Conservation (phyloP, 768 basidiomycete species). For the Lactifluus subvellereus region DNA sequence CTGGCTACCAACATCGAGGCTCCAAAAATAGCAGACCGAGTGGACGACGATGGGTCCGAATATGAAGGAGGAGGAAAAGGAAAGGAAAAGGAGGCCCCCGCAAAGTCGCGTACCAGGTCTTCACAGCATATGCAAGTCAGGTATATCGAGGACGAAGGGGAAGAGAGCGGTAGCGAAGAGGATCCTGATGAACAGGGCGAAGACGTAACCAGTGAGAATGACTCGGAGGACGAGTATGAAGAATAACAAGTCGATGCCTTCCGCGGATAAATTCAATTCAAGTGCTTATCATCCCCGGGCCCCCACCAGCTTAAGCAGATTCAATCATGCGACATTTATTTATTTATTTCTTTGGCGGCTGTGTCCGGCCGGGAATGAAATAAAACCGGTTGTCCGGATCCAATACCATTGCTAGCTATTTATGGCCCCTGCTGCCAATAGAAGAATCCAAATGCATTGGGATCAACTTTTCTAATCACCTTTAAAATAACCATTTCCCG, state of each 20-base stretch:
- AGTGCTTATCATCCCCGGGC: neutral
- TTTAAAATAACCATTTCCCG: too few relatives aligned
- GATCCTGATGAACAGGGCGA: conserved; percentile 29
- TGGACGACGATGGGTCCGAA: conserved; percentile 44
- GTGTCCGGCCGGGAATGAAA: too few relatives aligned
- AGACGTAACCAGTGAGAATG: conserved; percentile 24
- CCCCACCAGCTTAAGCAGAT: too few relatives aligned
- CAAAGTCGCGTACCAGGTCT: conserved; percentile 8
- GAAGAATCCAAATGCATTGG: too few relatives aligned
- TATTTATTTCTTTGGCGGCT: too few relatives aligned
- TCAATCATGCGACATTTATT: too few relatives aligned
- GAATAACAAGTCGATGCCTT: conserved; percentile 18
- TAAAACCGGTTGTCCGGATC: too few relatives aligned
- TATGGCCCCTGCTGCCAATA: too few relatives aligned
- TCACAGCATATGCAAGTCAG: conserved; percentile 33
- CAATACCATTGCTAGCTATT: too few relatives aligned
- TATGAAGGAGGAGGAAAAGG: conserved; percentile 42
- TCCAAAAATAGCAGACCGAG: conserved; percentile 25
- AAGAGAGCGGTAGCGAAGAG: conserved; percentile 31
- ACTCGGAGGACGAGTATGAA: conserved; percentile 31
- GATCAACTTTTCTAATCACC: too few relatives aligned
- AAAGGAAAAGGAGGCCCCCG: conserved; percentile 26
- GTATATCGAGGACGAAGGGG: conserved; percentile 39
- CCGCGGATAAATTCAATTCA: too few relatives aligned
- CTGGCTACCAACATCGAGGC: conserved; percentile 31